phyloP scores from a whole-genome alignment of 2,329 filamentous ascomycete genomes.

The Exophiala viscosa region DNA sequence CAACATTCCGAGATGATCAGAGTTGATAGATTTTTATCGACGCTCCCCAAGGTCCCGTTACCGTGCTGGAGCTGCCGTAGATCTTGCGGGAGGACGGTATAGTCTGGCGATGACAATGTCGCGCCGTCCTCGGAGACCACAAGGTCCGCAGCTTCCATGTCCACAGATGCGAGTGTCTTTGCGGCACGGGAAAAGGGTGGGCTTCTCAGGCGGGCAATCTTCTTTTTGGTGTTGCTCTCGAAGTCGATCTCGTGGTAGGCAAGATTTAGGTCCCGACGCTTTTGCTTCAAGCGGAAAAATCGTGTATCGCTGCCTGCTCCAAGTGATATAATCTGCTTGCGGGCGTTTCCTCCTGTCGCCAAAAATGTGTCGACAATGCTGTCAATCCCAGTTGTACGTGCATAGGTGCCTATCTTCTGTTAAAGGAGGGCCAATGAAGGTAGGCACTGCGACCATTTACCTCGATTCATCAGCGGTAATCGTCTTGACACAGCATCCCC shows the following conservation, averaged over 20 bases:
- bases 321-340: slow-evolving; percentile 78
- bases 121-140: slow-evolving; percentile 35
- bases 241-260: slow-evolving; percentile 95
- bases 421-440: slow-evolving; percentile 1
- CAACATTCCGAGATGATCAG: slow-evolving; percentile 93
- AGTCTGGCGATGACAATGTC: slow-evolving; percentile 44
- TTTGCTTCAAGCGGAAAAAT: slow-evolving; percentile 62
- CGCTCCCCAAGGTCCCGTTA: slow-evolving; percentile 35
- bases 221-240: slow-evolving; percentile 64
- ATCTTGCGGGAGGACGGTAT: slow-evolving; percentile 64
- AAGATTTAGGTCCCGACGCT: slow-evolving; percentile 44
- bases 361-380: slow-evolving; percentile 66
- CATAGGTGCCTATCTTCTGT: slow-evolving; percentile 70
- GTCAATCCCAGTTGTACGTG: slow-evolving; percentile 80
- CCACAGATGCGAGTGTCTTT: slow-evolving; percentile 32
- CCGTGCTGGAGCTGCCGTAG: slow-evolving; percentile 56
- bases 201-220: slow-evolving; percentile 46
- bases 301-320: slow-evolving; percentile 93
- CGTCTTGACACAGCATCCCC: slow-evolving; percentile 55
- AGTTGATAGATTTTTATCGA: slow-evolving; percentile 63
- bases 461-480: slow-evolving; percentile 90
- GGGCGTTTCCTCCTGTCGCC: slow-evolving; percentile 30
- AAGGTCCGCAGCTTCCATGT: slow-evolving; percentile 34
- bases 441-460: slow-evolving; percentile 43
- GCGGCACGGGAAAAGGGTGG: slow-evolving; percentile 29